Evolutionary conservation across 2,329 filamentous ascomycete genomes (phyloP).

Genomic region (Metarhizium brunneum): DNA sequence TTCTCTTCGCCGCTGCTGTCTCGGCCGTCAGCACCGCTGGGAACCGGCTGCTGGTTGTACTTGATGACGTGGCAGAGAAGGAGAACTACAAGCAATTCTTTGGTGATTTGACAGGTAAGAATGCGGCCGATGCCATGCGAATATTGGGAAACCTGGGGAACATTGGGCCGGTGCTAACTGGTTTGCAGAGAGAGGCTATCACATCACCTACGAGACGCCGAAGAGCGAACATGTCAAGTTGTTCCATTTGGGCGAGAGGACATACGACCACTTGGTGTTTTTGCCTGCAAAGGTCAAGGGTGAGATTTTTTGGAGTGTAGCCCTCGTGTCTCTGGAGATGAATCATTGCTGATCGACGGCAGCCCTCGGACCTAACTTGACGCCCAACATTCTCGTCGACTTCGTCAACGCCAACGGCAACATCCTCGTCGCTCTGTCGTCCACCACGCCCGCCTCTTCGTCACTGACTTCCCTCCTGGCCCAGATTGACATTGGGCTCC

Average conservation of each 20-base stretch:
- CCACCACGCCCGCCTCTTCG: conserved; percentile 58
- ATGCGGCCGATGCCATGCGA: neutral
- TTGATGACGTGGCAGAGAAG: conserved; percentile 77
- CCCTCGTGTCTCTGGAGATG: neutral
- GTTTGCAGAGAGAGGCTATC: conserved; percentile 66
- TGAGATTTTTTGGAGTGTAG: conserved; percentile 23
- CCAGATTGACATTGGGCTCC: conserved; percentile 84
- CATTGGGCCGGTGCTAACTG: conserved; percentile 12
- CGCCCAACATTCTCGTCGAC: conserved; percentile 76
- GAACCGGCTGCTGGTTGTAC: conserved; percentile 70
- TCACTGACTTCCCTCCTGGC: conserved; percentile 70
- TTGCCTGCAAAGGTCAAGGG: conserved; percentile 88
- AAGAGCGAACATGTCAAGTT: conserved; percentile 70
- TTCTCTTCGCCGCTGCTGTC: conserved; percentile 57
- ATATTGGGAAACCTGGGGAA: neutral
- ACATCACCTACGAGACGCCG: conserved; percentile 71
- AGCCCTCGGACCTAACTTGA: conserved; percentile 83
- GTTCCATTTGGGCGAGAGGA: conserved; percentile 78
- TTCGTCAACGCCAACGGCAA: conserved; percentile 91
- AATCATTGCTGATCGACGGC: neutral
- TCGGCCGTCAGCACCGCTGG: conserved; percentile 74
- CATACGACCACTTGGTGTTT: conserved; percentile 84
- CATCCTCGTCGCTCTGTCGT: conserved; percentile 76
- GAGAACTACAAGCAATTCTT: conserved; percentile 75
- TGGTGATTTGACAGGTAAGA: conserved; percentile 58